These are phyloP conservation scores for Euphorbia pulcherrima DNA, from an alignment of 345 rosid genomes.

Conservation along the genomic window DNA sequence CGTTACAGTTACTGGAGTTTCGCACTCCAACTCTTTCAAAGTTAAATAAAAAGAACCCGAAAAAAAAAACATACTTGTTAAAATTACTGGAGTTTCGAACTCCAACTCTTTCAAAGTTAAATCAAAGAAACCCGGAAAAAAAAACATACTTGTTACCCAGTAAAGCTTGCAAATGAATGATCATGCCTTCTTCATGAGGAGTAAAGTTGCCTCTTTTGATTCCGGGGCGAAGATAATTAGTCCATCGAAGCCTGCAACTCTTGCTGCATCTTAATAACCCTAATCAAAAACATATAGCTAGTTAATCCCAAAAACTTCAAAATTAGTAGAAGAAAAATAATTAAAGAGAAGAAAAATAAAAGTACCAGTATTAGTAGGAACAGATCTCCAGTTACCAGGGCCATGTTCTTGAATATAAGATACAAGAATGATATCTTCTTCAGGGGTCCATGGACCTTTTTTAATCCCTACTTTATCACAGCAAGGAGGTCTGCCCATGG, in stretches of 20 bases:
- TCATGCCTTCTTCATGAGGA: conserved; percentile 96
- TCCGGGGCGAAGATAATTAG: conserved; percentile 98
- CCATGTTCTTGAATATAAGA: conserved; percentile 95
- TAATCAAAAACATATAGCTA: too few species aligned
- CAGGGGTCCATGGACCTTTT: conserved; percentile 99
- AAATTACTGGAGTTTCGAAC: too few species aligned
- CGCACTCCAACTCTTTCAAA: too few species aligned
- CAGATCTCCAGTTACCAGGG: conserved; percentile 97
- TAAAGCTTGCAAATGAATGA: conserved; percentile 93
- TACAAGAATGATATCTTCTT: conserved; percentile 87
- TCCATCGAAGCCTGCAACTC: conserved; percentile 68
- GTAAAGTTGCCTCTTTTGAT: conserved; percentile 95
- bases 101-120: too few species aligned
- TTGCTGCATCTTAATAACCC: conserved; percentile 2
- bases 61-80: too few species aligned
- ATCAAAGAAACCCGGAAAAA: too few species aligned
- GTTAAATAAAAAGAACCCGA: too few species aligned
- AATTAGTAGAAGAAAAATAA: not conserved
- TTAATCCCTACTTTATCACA: conserved; percentile 56
- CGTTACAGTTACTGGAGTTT: too few species aligned
- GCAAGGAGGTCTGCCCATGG: conserved; percentile 31
- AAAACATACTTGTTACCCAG: conserved; percentile 88
- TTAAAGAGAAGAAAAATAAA: not conserved
- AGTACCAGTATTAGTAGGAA: conserved; percentile 85
- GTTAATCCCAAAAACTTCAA: not conserved